Evolutionary conservation across 73 alveolate genomes (phyloP), one percentile per base, ranked within the genome.

Genomic region (Paramecium tetraurelia): DNA sequence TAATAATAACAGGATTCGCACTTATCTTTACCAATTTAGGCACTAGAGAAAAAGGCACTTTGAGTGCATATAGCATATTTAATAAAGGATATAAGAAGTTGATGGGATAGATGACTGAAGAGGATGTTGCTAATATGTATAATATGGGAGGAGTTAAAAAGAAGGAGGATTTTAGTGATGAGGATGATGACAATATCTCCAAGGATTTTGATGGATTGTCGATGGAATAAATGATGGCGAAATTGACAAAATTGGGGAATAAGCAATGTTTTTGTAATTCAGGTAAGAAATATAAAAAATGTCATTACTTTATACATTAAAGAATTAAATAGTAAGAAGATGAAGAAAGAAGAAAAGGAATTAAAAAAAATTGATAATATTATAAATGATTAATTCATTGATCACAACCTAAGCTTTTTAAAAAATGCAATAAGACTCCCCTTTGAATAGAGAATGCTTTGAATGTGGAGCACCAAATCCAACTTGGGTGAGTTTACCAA

Each of bases 401-500:
- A 80, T 80, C 46, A 46, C 90, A 18, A 44, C 76, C 5, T 80
- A 80, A 80, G 75, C 90, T 11, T 80, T 80, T 48, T 44, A 48
- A 44, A 80, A 80, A 63, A 31, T 80, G 57, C 63, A 33, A 24
- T 18, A 92, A 57, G 95, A 92, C 40, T 33, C 43, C 41, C 72
- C 57, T 33, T 46, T 43, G 35, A 96, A 96, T 72, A 43, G 95
- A 57, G 33, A 53, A 18, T 97, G 99, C 77, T 96, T 96, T 92
- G 99, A 97, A 83, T 97, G 99, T 92, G 98, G 98, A 36, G 72
- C 77, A 27, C 93, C 89, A 27, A 89, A 94, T 35, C 98, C 98
- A 38, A 93, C 97, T 48, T 98, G 99, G 98, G 98, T 98, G 24
- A 96, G 99, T 57, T 92, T 98, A 70, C 97, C 96, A 71, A 92